Evolutionary conservation across 371 early-diverging fungal species (phyloP).

Genomic region (Haplosporangium sp.): DNA sequence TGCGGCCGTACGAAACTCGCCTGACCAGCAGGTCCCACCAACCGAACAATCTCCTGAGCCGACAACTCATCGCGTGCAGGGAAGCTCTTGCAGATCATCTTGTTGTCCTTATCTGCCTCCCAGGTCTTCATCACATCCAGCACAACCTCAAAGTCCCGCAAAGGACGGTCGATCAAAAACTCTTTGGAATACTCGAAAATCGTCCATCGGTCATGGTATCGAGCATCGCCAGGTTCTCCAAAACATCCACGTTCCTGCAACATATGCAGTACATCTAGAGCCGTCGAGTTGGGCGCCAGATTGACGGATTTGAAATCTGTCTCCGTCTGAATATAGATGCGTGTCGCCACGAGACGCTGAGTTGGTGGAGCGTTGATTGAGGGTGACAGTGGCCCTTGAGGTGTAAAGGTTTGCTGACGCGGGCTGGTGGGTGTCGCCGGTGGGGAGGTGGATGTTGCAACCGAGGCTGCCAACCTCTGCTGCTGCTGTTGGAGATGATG

Average conservation of each 20-base stretch:
- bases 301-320: conserved; percentile 78
- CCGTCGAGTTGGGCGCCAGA: conserved; percentile 77
- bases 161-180: conserved; percentile 81
- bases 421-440: conserved; percentile 28
- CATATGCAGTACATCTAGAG: conserved; percentile 77
- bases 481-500: conserved; percentile 37
- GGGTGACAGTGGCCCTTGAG: conserved; percentile 20
- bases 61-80: conserved; percentile 42
- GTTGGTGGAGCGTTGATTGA: conserved; percentile 20
- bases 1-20: conserved; percentile 59
- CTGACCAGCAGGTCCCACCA: conserved; percentile 50
- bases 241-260: conserved; percentile 70
- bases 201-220: conserved; percentile 78
- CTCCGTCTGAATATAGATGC: conserved; percentile 87
- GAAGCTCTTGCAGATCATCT: conserved; percentile 53
- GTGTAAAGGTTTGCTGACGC: conserved; percentile 13
- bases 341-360: conserved; percentile 73
- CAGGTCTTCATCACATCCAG: conserved; percentile 82
- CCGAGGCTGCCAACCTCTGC: conserved; percentile 19
- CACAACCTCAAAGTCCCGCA: conserved; percentile 91
- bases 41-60: conserved; percentile 39
- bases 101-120: conserved; percentile 69
- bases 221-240: conserved; percentile 55
- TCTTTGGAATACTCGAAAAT: conserved; percentile 90
- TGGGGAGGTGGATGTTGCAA: conserved; percentile 9